Evolutionary conservation across 2,329 filamentous ascomycete genomes (phyloP), one percentile per base, ranked within the genome.

Genomic region (Kalmusia sp.): DNA sequence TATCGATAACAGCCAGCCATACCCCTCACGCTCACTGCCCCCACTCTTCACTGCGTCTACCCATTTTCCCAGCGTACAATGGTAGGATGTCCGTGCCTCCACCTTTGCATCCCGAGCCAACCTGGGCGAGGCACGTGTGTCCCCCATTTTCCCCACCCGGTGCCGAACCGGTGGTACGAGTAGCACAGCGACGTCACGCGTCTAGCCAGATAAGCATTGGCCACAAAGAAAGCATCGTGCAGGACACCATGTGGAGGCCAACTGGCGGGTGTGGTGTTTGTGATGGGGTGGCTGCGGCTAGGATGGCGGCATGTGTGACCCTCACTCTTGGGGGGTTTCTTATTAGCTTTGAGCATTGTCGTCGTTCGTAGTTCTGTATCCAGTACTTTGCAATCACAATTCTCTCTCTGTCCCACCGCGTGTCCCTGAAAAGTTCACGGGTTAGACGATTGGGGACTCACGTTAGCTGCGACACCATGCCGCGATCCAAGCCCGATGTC

Each of bases 41-140:
- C 67, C 66, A 65, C 66, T 64, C 52, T 62, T 65, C 52, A 47
- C 30, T 14, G 5, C 61, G 50, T 45, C 46, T 55, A 57, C 39
- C 27, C 30, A 12, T 19, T 17, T 30, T 17, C 30, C 21, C 15
- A 28, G 22, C 38, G 22, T 17, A 31, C 11, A 4, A 12, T 17
- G 12, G n/a, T 11, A n/a, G n/a, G n/a, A n/a, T n/a, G 28, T n/a
- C 21, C 12, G 17, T 15, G 4, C 50, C 37, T 40, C 51, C 55
- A 58, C 52, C 46, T 34, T 53, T 48, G 46, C 33, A 21, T 6
- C 30, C 14, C 11, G 11, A 9, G 33, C 54, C 54, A 63, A 56
- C 56, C 45, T 19, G n/a, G 21, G n/a, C 6, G n/a, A n/a, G n/a
- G 15, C 8, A 44, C 17, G 15, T 22, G 39, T 17, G 30, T 31